phyloP scores from a whole-genome alignment of 2,329 filamentous ascomycete species.

The Penicillium oxalicum region DNA sequence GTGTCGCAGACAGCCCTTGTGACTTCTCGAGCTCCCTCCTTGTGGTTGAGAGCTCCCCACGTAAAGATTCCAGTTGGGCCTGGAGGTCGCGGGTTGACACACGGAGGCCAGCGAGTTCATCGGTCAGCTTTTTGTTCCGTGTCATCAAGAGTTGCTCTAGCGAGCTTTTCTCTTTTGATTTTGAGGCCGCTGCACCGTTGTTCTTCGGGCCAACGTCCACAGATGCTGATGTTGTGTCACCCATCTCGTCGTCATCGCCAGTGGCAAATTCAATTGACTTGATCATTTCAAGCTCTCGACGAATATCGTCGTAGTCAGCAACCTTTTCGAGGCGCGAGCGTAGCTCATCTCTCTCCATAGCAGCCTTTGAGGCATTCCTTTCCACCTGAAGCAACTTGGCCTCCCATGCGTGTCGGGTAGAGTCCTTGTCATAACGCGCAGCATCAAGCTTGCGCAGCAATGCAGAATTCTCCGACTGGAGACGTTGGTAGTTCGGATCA shows the following conservation, averaged over 20 bases:
- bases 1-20: constrained; percentile 74
- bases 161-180: constrained; percentile 63
- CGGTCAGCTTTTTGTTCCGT: constrained; percentile 92
- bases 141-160: constrained; percentile 86
- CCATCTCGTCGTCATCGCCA: constrained; percentile 64
- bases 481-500: constrained; percentile 78
- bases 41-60: constrained; percentile 75
- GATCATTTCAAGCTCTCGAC: constrained; percentile 89
- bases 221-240: constrained; percentile 35
- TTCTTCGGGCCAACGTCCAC: constrained; percentile 19
- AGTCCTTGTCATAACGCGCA: constrained; percentile 74
- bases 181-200: constrained; percentile 48
- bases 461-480: constrained; percentile 89
- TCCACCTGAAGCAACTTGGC: constrained; percentile 70
- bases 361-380: constrained; percentile 66
- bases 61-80: constrained; percentile 67
- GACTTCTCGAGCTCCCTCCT: constrained; percentile 83
- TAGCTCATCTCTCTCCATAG: constrained; percentile 73
- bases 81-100: constrained; percentile 93
- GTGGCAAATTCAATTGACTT: constrained; percentile 97
- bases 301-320: constrained; percentile 92
- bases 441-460: constrained; percentile 83
- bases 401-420: constrained; percentile 70
- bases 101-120: constrained; percentile 85
- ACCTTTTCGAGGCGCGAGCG: constrained; percentile 79